Evolutionary conservation across 805 yeast species (phyloP).

Genomic region (Kazachstania kunashirensis): DNA sequence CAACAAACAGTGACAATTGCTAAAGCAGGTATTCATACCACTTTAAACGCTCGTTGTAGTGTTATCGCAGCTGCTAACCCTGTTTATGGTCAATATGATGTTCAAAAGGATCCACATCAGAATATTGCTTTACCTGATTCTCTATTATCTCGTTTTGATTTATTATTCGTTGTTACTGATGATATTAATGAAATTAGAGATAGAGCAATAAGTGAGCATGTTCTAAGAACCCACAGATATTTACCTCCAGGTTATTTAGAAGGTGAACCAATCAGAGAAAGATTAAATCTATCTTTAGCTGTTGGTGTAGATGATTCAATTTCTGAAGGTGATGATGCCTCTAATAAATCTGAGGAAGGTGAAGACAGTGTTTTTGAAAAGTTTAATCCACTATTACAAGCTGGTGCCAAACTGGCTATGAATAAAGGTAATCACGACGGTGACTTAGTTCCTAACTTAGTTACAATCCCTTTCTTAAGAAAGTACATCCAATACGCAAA

Average conservation of each 20-base stretch:
- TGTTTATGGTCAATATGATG: conserved; percentile 91
- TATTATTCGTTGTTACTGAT: conserved; percentile 90
- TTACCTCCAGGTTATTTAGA: conserved; percentile 80
- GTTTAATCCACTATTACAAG: conserved; percentile 71
- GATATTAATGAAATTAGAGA: conserved; percentile 81
- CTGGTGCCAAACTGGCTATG: conserved; percentile 51
- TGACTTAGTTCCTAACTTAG: conserved; percentile 35
- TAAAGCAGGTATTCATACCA: conserved; percentile 95
- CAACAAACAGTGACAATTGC: conserved; percentile 98
- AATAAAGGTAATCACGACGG: conserved; percentile 29
- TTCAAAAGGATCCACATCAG: conserved; percentile 90
- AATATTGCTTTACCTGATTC: conserved; percentile 97
- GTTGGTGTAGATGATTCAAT: conserved; percentile 59
- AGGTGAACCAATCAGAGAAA: conserved; percentile 89
- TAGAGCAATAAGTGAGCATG: conserved; percentile 86
- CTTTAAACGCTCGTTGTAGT: conserved; percentile 91
- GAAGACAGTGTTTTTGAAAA: conserved; percentile 68
- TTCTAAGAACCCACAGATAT: conserved; percentile 84
- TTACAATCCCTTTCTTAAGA: conserved; percentile 77
- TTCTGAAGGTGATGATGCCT: conserved; percentile 32
- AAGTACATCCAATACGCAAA: conserved; percentile 93
- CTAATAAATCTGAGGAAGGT: conserved; percentile 31
- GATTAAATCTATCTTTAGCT: conserved; percentile 56
- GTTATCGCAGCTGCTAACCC: conserved; percentile 98
- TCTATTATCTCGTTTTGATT: conserved; percentile 89